These are phyloP conservation scores for Aspergillus campestris DNA, from an alignment of 495 filamentous ascomycete genomes.

Conservation along the genomic window DNA sequence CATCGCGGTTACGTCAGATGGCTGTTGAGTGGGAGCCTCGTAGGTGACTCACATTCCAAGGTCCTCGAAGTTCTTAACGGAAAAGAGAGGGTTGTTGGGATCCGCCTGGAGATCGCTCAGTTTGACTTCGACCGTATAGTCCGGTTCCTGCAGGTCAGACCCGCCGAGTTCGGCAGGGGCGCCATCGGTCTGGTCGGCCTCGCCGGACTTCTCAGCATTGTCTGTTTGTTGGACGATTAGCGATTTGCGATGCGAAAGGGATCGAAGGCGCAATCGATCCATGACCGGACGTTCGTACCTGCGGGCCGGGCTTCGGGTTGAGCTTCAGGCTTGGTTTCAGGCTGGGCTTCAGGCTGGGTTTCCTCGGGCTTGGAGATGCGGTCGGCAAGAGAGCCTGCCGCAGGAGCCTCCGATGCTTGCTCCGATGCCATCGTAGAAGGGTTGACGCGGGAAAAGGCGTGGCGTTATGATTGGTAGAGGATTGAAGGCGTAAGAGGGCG, in stretches of 20 bases:
- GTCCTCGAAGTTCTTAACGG: constrained; percentile 75
- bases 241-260: constrained; percentile 1
- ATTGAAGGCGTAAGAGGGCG: too few species aligned
- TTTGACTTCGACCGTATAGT: constrained; percentile 82
- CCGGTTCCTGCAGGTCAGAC: constrained; percentile 58
- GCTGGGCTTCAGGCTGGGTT: constrained; percentile 5
- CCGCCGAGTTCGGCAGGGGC: constrained; percentile 33
- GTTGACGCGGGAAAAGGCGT: not conserved
- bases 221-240: constrained; percentile 11
- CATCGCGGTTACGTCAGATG: constrained; percentile 5
- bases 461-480: too few species aligned
- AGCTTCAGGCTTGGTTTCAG: too few species aligned
- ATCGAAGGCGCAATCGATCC: too few species aligned
- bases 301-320: constrained; percentile 12
- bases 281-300: constrained; percentile 16
- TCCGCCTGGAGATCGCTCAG: constrained; percentile 83
- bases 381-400: constrained; percentile 47
- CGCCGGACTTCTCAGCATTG: constrained; percentile 9
- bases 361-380: constrained; percentile 48
- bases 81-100: constrained; percentile 78
- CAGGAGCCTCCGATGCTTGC: constrained; percentile 14
- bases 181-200: constrained; percentile 44
- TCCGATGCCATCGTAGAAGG: constrained; percentile 26
- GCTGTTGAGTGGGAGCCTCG: not conserved
- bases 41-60: constrained; percentile 62